Evolutionary conservation across 2,329 filamentous ascomycete genomes (phyloP).

Genomic region (Dothistroma pini): DNA sequence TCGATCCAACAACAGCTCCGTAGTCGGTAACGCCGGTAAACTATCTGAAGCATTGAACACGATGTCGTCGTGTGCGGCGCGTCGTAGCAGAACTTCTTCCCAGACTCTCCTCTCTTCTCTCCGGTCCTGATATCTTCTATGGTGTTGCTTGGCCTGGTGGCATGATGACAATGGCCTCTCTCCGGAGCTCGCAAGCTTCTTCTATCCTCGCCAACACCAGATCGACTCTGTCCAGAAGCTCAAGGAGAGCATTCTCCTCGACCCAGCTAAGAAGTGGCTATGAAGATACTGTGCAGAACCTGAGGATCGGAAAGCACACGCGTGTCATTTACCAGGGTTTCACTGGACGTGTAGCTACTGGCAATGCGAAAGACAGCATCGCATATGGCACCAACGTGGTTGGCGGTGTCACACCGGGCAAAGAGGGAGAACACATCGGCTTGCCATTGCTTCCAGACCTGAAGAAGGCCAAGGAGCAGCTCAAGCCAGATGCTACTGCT

Average conservation of each 20-base stretch:
- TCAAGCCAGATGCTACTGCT: constrained; percentile 73
- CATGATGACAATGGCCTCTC: constrained; percentile 21
- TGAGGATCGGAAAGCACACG: constrained; percentile 64
- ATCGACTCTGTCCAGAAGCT: constrained; percentile 8
- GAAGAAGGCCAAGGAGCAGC: constrained; percentile 61
- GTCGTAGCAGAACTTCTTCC: neutral
- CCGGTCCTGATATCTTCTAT: neutral
- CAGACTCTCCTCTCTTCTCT: neutral
- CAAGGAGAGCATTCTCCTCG: constrained; percentile 29
- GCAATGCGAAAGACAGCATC: constrained; percentile 71
- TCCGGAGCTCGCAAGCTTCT: constrained; percentile 22
- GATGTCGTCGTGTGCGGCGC: constrained; percentile 12
- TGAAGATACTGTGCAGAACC: constrained; percentile 60
- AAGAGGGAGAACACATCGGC: constrained; percentile 67
- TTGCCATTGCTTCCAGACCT: constrained; percentile 69
- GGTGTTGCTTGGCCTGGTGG: neutral
- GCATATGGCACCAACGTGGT: constrained; percentile 78
- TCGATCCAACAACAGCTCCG: constrained; percentile 3
- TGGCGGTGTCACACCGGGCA: constrained; percentile 70
- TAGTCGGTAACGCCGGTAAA: neutral
- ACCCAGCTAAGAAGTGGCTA: constrained; percentile 42
- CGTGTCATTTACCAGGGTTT: constrained; percentile 69
- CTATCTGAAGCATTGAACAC: constrained; percentile 9
- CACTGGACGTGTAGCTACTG: constrained; percentile 66
- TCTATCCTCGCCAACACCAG: constrained; percentile 18